Evolutionary conservation across 2,329 filamentous ascomycete genomes (phyloP), one percentile per base, ranked within the genome.

Genomic region (Epichloe festucae): DNA sequence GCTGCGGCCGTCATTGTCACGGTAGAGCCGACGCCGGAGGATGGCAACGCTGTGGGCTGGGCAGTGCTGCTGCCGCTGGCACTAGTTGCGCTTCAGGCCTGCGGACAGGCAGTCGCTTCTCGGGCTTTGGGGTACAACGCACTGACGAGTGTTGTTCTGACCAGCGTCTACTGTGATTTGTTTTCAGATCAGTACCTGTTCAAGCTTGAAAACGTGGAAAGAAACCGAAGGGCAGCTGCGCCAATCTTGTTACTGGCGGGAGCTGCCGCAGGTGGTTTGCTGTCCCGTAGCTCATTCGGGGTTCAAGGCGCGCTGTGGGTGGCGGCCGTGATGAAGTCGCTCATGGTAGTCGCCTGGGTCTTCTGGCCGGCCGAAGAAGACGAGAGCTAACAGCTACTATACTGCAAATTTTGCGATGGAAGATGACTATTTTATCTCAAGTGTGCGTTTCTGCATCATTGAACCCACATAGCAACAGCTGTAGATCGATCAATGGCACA

Each of bases 131-230:
- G 81, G 59, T 84, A 82, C 62, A 82, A 81, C 53, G 79, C 82
- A 2, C 69, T 91, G 19, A 89, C 86, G 0, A 89, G 84, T 55
- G 86, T 89, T 15, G 87, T 90, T 3, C 67, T 93, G 53, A 91
- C 87, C 1, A 89, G 84, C 62, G 82, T 87, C 55, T 91, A 90
- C 69, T 89, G 85, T 62, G 87, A 91, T 63, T 62, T 91, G 19
- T 88, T 88, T 58, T 85, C 82, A 1, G 85, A 89, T 52, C 67
- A 69, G 35, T 65, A 73, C 23, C 59, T 79, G 3, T 74, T 79
- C 38, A 63, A 65, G 1, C 46, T 61, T 8, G 55, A 62, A 41
- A 79, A 79, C 53, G 63, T 63, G 5, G 75, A 78, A 61, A 63
- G 76, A 35, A 78, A 79, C 56, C 69, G 74, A 19, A 65, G 77